Base-by-base conservation (phyloP, 495 filamentous ascomycete species). In the Hyaloscypha bicolor region DNA sequence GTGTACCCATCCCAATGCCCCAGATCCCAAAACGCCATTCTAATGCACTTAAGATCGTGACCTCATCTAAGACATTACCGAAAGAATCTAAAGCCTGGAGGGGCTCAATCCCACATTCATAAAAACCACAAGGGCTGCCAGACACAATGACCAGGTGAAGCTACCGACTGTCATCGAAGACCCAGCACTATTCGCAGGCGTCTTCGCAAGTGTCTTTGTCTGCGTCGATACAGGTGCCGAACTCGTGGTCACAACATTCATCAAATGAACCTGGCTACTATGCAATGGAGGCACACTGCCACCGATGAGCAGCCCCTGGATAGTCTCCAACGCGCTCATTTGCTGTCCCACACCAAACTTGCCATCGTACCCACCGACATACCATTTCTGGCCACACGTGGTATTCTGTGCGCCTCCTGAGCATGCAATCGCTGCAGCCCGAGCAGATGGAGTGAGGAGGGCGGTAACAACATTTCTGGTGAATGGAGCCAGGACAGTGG, bases 351-450 rank as follows among this genome's bases (percentile, higher is more conserved):
- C 75, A 3, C 89, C 88, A 11, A 63, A 73, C n/a, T 73, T 73
- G 0, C 83, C 86, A 69, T 93, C 91, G 76, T 80, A 89, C 3
- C 78, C 82, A 8, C 77, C 78, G 2, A 79, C 74, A 64, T 79
- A 91, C 92, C 93, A 97, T 64, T 82, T 84, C 71, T 89, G 76
- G 0, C 92, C 91, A 75, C 93, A 96, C 0, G 79, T 80, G 6
- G 83, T 87, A 11, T 83, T 76, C 64, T 83, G 79, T 2, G 56
- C 31, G 6, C 83, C 85, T 29, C 89, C 90, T 3, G 85, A 82
- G 73, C 93, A 97, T 6, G 88, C 83, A n/a, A 79, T 74, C 19
- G 92, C 86, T 29, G 91, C 93, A 12, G 88, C 90, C 60, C 78
- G 69, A 2, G 90, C 85, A n/a, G 91, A 92, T 1, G 83, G 81